Evolutionary conservation across 2,329 filamentous ascomycete species (phyloP).

Genomic region (Fusarium sublunatum): DNA sequence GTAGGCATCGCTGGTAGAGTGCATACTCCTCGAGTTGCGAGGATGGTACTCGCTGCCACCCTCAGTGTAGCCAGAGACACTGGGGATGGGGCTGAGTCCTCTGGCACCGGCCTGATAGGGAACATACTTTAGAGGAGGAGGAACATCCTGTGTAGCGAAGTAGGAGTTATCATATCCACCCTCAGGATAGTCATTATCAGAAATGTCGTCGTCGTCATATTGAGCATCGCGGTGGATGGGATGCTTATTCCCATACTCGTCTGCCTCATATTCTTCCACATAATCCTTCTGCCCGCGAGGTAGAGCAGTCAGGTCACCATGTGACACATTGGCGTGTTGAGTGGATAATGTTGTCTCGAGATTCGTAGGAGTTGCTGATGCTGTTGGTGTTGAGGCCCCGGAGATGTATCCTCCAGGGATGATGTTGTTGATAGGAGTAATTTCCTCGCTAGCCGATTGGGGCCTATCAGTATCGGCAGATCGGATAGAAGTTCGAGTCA

Average conservation of each 20-base stretch:
- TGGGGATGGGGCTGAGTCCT: constrained; percentile 88
- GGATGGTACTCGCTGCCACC: constrained; percentile 70
- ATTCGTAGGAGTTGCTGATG: constrained; percentile 64
- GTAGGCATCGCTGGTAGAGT: constrained; percentile 63
- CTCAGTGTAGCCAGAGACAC: constrained; percentile 86
- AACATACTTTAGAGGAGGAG: constrained; percentile 72
- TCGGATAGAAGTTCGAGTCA: constrained; percentile 88
- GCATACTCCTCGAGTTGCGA: constrained; percentile 67
- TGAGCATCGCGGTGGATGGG: constrained; percentile 58
- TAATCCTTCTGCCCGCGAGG: constrained; percentile 61
- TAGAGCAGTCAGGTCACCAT: constrained; percentile 67
- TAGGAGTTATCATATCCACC: constrained; percentile 59
- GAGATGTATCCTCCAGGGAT: constrained; percentile 71
- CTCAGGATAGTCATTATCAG: constrained; percentile 55
- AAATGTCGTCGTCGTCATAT: constrained; percentile 53
- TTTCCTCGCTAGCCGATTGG: constrained; percentile 73
- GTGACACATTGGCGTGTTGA: constrained; percentile 72
- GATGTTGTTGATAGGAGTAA: constrained; percentile 72
- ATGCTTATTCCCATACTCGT: constrained; percentile 58
- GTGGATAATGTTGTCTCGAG: constrained; percentile 73
- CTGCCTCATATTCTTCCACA: constrained; percentile 60
- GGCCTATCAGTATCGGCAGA: constrained; percentile 83
- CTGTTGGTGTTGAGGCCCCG: constrained; percentile 70
- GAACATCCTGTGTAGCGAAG: constrained; percentile 71
- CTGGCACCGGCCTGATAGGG: constrained; percentile 76